Percentiles rank a stretch among this genome's conserved stretches.
phyloP scores from a whole-genome alignment of 2,329 filamentous ascomycete species.

The Periconia macrospinosa region DNA sequence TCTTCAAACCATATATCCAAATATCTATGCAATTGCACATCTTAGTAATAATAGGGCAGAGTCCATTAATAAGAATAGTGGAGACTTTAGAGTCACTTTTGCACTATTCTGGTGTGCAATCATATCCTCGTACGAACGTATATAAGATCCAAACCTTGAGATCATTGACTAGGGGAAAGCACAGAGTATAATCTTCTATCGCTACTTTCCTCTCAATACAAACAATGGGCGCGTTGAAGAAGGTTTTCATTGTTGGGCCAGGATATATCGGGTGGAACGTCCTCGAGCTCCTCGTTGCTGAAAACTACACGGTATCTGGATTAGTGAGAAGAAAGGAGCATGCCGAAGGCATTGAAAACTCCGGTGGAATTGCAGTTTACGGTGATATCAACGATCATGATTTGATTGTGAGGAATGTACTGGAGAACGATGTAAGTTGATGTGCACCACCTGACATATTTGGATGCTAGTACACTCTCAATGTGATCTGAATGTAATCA shows the following conservation, averaged over 20 bases:
- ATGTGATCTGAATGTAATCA: not conserved
- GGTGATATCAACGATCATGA: conserved; percentile 48
- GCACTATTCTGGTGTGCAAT: no score
- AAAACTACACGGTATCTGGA: conserved; percentile 48
- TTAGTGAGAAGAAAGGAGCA: conserved; percentile 47
- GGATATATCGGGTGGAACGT: conserved; percentile 55
- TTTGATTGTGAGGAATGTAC: conserved; percentile 43
- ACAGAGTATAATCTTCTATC: no score
- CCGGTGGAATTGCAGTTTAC: conserved; percentile 41
- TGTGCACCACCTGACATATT: not conserved
- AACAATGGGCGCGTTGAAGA: conserved; percentile 12
- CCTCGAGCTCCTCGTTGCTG: conserved; percentile 47
- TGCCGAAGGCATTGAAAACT: conserved; percentile 39
- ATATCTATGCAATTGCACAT: no score
- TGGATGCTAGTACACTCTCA: not conserved
- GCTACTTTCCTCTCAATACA: no score
- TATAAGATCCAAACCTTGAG: no score
- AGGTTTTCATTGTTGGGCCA: conserved; percentile 50
- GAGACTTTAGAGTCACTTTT: no score
- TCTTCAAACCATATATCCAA: no score
- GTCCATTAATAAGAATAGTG: no score
- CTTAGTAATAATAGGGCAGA: no score
- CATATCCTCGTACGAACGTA: no score
- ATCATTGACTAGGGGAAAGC: no score
- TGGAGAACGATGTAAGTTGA: conserved; percentile 37